These are phyloP conservation scores for Ophiostoma pallidulum DNA, from an alignment of 2,329 filamentous ascomycete species.

Conservation along the genomic window DNA sequence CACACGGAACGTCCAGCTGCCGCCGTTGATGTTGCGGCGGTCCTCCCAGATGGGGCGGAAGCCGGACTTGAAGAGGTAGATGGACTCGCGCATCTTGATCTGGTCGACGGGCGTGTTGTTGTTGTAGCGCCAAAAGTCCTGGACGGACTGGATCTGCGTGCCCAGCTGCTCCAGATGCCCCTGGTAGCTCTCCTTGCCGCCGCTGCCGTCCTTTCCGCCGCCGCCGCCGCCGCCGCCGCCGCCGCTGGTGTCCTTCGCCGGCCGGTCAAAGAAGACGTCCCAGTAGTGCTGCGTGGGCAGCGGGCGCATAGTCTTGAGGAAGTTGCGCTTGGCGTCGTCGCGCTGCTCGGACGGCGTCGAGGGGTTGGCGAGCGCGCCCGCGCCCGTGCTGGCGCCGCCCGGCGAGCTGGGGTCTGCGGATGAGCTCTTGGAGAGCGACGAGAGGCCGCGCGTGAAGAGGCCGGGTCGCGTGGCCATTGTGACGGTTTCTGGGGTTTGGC, in stretches of 20 bases:
- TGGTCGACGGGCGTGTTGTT: slow-evolving; percentile 71
- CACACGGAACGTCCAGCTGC: slow-evolving; percentile 87
- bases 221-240: neutral
- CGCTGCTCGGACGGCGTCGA: slow-evolving; percentile 66
- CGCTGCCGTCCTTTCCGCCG: neutral
- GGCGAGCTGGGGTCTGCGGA: slow-evolving; percentile 46
- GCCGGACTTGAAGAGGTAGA: slow-evolving; percentile 71
- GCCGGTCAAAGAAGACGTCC: slow-evolving; percentile 59
- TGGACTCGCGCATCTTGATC: slow-evolving; percentile 66
- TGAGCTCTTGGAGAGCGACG: slow-evolving; percentile 46
- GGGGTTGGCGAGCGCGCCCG: no score
- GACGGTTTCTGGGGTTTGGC: neutral
- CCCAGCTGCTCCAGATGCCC: slow-evolving; percentile 52
- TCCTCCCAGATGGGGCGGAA: slow-evolving; percentile 78
- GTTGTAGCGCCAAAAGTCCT: slow-evolving; percentile 77
- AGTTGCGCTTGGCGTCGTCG: slow-evolving; percentile 75
- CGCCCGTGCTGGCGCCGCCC: slow-evolving; percentile 46
- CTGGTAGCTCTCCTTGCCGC: slow-evolving; percentile 35
- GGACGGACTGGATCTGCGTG: slow-evolving; percentile 63
- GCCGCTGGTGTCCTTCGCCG: neutral
- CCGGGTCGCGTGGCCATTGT: slow-evolving; percentile 47
- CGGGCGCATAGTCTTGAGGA: slow-evolving; percentile 62
- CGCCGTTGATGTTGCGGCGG: slow-evolving; percentile 73
- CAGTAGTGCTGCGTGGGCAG: slow-evolving; percentile 74
- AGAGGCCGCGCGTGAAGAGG: slow-evolving; percentile 54